phyloP scores from a whole-genome alignment of 2,329 filamentous ascomycete species.

The Pestalotiopsis fici region DNA sequence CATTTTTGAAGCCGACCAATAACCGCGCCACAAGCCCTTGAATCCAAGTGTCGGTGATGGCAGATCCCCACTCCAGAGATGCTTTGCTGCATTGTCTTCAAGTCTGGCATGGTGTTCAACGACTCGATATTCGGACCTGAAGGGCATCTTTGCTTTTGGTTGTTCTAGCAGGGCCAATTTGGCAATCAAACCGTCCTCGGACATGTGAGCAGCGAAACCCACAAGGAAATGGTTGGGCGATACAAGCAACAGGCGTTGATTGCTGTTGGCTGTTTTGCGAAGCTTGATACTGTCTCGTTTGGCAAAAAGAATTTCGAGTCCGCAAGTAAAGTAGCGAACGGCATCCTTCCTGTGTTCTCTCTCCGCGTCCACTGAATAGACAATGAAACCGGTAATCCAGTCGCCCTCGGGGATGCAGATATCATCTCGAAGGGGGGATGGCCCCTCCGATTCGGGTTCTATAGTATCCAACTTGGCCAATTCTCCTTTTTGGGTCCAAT shows the following conservation, averaged over 20 bases:
- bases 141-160: background rate
- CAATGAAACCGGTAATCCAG: background rate
- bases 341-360: background rate
- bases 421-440: background rate
- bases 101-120: background rate
- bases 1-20: background rate
- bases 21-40: background rate
- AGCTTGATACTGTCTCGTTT: background rate
- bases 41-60: background rate
- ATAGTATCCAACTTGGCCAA: background rate
- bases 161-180: background rate
- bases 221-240: background rate
- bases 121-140: background rate
- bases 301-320: background rate
- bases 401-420: background rate
- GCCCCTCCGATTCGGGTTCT: background rate
- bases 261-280: background rate
- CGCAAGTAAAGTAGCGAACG: background rate
- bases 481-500: background rate
- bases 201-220: background rate
- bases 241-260: background rate
- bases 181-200: background rate
- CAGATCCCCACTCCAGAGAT: background rate
- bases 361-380: background rate
- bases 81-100: background rate